phyloP scores from a whole-genome alignment of 2,329 filamentous ascomycete species.

The Xylogone sp. region DNA sequence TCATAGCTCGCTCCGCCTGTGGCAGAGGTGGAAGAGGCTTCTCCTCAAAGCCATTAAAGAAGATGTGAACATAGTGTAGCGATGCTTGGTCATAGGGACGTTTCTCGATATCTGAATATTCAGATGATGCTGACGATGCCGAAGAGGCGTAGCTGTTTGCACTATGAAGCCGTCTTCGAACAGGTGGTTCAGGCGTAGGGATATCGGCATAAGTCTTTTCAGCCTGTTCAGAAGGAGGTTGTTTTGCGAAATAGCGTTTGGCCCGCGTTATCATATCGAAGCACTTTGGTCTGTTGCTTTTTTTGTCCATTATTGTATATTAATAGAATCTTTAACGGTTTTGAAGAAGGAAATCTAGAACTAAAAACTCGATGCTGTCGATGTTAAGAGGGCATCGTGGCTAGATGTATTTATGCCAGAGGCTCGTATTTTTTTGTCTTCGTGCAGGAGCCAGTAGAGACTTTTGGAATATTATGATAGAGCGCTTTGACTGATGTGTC shows the following conservation, averaged over 20 bases:
- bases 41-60: slow-evolving; percentile 6
- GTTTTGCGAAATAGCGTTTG: not conserved
- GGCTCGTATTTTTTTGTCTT: not conserved
- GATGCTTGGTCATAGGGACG: not conserved
- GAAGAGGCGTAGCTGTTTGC: not conserved
- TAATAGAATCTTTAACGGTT: not conserved
- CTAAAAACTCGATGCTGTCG: too few relatives aligned
- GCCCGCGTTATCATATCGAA: not conserved
- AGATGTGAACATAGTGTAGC: slow-evolving; percentile 1
- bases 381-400: too few relatives aligned
- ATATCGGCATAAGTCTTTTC: not conserved
- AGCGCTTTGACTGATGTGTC: not conserved
- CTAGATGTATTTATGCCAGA: not conserved
- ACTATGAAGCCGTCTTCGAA: not conserved
- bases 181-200: not conserved
- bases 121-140: not conserved
- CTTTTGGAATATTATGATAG: not conserved
- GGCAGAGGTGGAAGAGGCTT: slow-evolving; percentile 11
- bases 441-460: not conserved
- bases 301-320: not conserved
- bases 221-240: not conserved
- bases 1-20: slow-evolving; percentile 3
- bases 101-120: not conserved
- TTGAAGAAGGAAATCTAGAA: not conserved
- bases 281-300: not conserved